A percentile compares a stretch with the other conserved stretches of the same genome.
phyloP scores from a whole-genome alignment of 2,329 filamentous ascomycete species.

The Sporothrix luriei region DNA sequence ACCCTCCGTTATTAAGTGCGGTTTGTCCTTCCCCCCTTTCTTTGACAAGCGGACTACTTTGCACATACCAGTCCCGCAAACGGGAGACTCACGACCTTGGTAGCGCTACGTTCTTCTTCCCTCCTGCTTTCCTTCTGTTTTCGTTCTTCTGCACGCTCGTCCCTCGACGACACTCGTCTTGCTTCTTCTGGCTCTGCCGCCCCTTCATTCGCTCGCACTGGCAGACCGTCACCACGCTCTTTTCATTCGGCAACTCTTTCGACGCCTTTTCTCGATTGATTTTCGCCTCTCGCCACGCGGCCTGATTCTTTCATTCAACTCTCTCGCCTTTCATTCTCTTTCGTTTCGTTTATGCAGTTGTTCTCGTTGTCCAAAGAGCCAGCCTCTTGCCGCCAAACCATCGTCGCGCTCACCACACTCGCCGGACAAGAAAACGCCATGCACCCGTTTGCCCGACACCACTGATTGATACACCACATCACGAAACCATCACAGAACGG shows the following conservation, averaged over 20 bases:
- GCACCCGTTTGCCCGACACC: neutral
- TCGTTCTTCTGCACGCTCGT: conserved; percentile 19
- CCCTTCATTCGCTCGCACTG: conserved; percentile 17
- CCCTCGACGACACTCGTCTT: conserved; percentile 13
- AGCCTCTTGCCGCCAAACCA: neutral
- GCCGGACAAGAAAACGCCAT: neutral
- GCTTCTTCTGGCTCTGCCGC: conserved; percentile 20
- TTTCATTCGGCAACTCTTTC: too few species aligned
- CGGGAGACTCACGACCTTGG: conserved; percentile 17
- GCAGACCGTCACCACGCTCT: conserved; percentile 7
- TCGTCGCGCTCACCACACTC: neutral
- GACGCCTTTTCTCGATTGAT: neutral
- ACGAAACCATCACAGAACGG: conserved; percentile 5
- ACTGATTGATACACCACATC: neutral
- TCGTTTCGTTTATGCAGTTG: neutral
- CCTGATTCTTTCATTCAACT: neutral
- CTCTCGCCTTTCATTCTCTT: neutral
- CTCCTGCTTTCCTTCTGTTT: neutral
- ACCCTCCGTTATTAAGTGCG: conserved; percentile 16
- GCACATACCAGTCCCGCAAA: neutral
- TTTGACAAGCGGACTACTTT: neutral
- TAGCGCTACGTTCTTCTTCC: neutral
- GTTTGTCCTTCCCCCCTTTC: conserved; percentile 22
- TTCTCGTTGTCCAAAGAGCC: conserved; percentile 3
- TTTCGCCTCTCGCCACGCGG: neutral